These are phyloP conservation scores for Basipetospora chlamydospora DNA, from an alignment of 2,329 filamentous ascomycete genomes.

Conservation along the genomic window DNA sequence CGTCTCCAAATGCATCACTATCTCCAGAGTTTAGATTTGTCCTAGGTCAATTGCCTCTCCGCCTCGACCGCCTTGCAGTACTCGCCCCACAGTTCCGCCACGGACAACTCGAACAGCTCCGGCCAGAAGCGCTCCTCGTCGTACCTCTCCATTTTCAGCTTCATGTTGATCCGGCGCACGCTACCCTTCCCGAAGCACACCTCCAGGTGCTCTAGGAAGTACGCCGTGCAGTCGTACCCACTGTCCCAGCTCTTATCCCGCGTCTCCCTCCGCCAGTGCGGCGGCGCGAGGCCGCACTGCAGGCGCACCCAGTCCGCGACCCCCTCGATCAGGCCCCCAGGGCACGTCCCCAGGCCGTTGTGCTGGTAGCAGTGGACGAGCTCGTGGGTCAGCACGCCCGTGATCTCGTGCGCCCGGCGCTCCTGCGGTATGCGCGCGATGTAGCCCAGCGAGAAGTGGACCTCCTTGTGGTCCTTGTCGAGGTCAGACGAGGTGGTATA, in stretches of 20 bases:
- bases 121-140: conserved; percentile 53
- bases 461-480: conserved; percentile 80
- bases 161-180: conserved; percentile 51
- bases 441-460: conserved; percentile 73
- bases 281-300: conserved; percentile 55
- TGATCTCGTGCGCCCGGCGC: conserved; percentile 46
- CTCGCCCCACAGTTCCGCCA: conserved; percentile 59
- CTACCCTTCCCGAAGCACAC: conserved; percentile 43
- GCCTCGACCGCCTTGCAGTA: conserved; percentile 33
- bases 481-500: conserved; percentile 73
- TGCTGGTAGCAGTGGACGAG: conserved; percentile 92
- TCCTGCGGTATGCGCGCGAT: conserved; percentile 34
- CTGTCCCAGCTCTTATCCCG: conserved; percentile 63
- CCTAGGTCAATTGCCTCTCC: no score
- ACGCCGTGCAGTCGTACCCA: conserved; percentile 83
- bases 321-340: conserved; percentile 74
- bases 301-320: conserved; percentile 88
- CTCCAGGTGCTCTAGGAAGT: conserved; percentile 81
- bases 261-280: conserved; percentile 60
- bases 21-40: no score
- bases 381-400: conserved; percentile 79
- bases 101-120: conserved; percentile 47
- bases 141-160: conserved; percentile 48
- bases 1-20: no score
- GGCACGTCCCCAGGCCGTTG: conserved; percentile 45